Evolutionary conservation across 306 rosid genomes (phyloP), one percentile per base, ranked within the genome.

Genomic region (Lathyrus tuberosus): DNA sequence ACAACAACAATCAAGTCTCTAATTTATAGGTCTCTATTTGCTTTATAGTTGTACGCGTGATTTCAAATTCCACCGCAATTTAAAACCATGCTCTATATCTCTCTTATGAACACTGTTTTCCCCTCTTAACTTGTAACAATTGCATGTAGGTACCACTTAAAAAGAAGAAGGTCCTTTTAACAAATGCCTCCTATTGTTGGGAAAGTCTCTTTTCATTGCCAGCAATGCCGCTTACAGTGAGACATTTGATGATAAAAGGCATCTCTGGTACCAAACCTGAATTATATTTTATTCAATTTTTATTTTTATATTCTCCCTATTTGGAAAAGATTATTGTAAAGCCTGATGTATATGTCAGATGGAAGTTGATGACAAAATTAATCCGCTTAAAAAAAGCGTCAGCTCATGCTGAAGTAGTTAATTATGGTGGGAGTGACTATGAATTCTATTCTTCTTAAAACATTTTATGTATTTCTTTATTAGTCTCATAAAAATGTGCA

Each of bases 241-340:
- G 69, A 35, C 31, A 4, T 3, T 89, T 85, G 77, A 79, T 61
- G 65, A 54, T 85, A 52, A 51, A 52, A 7, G 81, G 78, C 66
- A 57, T 83, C 47, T 44, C 73, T 51, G 86, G 81, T 28, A 37
- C 26, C 35, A 72, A 80, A 69, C 10, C 73, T 4, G 91, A 89
- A 42, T 44, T 87, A 44, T 82, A 80, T 69, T 78, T 87, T 43
- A 85, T 89, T 76, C 52, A 33, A 20, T 76, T 85, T 66, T 53
- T 87, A 62, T 86, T 89, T 65, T 1, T 20, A 20, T 20, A 20
- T 20, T 83, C 84, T 13, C 89, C 83, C 0, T 48, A 46, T 43
- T 85, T 89, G 14, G 83, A 83, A 79, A 75, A 56, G 72, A 79
- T 87, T 89, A 80, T 16, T 44, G 74, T 87, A 60, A 68, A 69